Percentiles rank a stretch among this genome's conserved stretches.
Conservation (phyloP, 495 filamentous ascomycete species). For the Aspergillus nidulans region DNA sequence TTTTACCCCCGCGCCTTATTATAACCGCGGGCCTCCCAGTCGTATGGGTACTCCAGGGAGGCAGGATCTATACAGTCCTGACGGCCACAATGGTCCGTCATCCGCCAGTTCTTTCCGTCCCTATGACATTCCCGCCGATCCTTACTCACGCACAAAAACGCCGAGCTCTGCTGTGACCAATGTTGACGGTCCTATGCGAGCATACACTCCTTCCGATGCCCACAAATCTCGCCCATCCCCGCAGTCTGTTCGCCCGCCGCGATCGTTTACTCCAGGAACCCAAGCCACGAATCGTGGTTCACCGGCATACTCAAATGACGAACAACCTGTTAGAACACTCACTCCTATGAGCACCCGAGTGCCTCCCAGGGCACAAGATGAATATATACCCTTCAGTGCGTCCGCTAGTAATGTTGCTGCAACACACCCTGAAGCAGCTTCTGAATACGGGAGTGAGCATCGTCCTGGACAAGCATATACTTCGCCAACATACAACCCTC, state of each 20-base stretch:
- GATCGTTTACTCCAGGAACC: constrained; percentile 9
- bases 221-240: constrained; percentile 3
- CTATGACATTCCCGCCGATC: constrained; percentile 13
- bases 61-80: constrained; percentile 11
- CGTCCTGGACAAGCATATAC: constrained; percentile 4
- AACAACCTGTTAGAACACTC: neutral
- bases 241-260: constrained; percentile 5
- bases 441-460: constrained; percentile 7
- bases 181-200: constrained; percentile 4
- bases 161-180: constrained; percentile 6
- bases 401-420: neutral
- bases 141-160: constrained; percentile 18
- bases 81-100: constrained; percentile 3
- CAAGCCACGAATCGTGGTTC: neutral
- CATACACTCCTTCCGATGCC: constrained; percentile 10
- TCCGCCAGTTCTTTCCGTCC: constrained; percentile 12
- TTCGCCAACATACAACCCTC: constrained; percentile 11
- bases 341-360: constrained; percentile 11
- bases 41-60: constrained; percentile 5
- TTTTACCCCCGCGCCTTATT: constrained; percentile 3
- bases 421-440: neutral
- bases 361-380: constrained; percentile 10
- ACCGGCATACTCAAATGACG: constrained; percentile 6
- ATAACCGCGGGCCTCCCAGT: neutral
- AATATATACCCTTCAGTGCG: constrained; percentile 27